A percentile compares a stretch with the other conserved stretches of the same genome.
phyloP scores from a whole-genome alignment of 495 filamentous ascomycete species.

The Penicillium macrosclerotiorum region DNA sequence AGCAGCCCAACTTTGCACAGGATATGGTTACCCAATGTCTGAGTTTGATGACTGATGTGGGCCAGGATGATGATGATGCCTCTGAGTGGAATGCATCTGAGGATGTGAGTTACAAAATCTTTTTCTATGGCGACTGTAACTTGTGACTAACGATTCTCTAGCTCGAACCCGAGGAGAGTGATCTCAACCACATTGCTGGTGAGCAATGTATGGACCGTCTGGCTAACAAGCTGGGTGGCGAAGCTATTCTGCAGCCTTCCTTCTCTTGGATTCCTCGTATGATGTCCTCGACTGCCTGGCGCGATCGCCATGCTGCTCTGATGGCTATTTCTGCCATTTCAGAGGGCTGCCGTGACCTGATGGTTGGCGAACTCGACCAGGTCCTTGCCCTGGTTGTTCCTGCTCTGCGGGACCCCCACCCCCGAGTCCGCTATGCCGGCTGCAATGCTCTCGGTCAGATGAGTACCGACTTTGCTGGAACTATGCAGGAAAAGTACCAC shows the following conservation, averaged over 20 bases:
- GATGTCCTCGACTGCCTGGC: conserved; percentile 94
- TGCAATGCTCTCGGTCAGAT: conserved; percentile 99
- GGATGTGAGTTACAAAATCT: conserved; percentile 62
- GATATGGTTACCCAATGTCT: conserved; percentile 99
- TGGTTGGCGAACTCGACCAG: conserved; percentile 91
- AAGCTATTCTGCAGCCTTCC: conserved; percentile 82
- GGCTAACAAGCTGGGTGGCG: conserved; percentile 93
- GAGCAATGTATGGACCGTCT: conserved; percentile 99
- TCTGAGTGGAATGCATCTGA: conserved; percentile 90
- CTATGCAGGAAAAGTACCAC: conserved; percentile 97
- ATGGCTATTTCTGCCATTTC: conserved; percentile 99
- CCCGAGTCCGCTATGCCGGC: conserved; percentile 94
- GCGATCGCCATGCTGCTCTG: conserved; percentile 92
- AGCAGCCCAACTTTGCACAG: conserved; percentile 81
- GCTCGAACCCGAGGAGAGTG: conserved; percentile 93
- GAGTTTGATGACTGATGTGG: conserved; percentile 99
- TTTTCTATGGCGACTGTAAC: background rate
- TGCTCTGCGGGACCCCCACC: conserved; percentile 85
- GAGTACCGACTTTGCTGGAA: conserved; percentile 99
- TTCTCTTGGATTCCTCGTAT: conserved; percentile 96
- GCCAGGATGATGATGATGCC: conserved; percentile 91
- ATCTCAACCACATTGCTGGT: conserved; percentile 95
- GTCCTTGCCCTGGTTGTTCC: conserved; percentile 92
- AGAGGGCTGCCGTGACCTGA: conserved; percentile 92
- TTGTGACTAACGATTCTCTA: conserved; percentile 34